A percentile compares a stretch with the other conserved stretches of the same genome.
Evolutionary conservation across 768 basidiomycete genomes (phyloP).

Genomic region (Tephrocybe sp.): DNA sequence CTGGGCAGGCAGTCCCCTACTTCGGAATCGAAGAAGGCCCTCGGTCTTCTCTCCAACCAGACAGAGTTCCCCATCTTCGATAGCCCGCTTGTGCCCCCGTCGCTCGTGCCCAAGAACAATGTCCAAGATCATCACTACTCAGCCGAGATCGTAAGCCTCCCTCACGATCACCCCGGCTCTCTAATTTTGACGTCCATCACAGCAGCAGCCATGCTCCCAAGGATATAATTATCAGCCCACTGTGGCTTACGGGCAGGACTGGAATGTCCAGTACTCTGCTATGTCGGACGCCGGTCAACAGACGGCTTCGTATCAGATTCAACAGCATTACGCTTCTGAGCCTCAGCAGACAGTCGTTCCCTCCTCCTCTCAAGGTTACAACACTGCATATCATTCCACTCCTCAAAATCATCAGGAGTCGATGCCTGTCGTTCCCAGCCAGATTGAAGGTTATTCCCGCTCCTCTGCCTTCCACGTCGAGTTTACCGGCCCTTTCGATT

Average conservation of each 20-base stretch:
- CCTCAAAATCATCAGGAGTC: neutral
- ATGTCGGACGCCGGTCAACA: neutral
- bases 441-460: slow-evolving; percentile 2
- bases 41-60: neutral
- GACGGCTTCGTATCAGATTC: neutral
- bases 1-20: slow-evolving; percentile 10
- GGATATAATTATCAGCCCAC: neutral
- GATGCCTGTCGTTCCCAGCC: neutral
- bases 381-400: neutral
- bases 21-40: slow-evolving; percentile 3
- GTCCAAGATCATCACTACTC: slow-evolving; percentile 1
- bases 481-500: slow-evolving; percentile 9
- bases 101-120: neutral
- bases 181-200: neutral
- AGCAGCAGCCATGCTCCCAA: neutral
- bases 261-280: slow-evolving; percentile 3
- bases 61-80: slow-evolving; percentile 24
- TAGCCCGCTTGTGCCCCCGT: slow-evolving; percentile 30
- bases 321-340: slow-evolving; percentile 4
- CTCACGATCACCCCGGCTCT: neutral
- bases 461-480: slow-evolving; percentile 7
- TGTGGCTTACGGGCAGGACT: slow-evolving; percentile 1
- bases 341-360: neutral
- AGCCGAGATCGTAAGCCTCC: slow-evolving; percentile 1
- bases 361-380: slow-evolving; percentile 2